Conservation (phyloP, 1,139 yeast species). For the Saccharomyces hybrid region DNA sequence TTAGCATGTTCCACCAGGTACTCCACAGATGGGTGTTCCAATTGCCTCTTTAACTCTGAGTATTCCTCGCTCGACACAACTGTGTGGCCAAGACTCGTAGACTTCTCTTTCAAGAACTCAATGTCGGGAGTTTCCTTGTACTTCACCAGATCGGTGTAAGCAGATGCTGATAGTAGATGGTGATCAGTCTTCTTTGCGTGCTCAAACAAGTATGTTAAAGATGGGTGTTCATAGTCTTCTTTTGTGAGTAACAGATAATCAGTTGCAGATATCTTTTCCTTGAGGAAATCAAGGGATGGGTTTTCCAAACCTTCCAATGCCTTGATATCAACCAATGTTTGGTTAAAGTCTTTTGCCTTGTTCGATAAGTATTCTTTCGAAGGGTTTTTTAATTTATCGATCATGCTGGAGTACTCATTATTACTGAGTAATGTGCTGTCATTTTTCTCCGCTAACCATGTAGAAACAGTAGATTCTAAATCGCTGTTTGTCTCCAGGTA, state of each 20-base stretch:
- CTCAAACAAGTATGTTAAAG: constrained; percentile 11
- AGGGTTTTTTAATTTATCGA: constrained; percentile 3
- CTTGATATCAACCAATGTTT: not conserved
- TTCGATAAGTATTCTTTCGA: constrained; percentile 6
- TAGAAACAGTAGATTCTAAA: not conserved
- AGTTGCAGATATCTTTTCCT: constrained; percentile 6
- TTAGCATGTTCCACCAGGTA: too few species aligned
- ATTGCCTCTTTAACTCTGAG: too few species aligned
- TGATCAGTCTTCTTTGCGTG: constrained; percentile 1
- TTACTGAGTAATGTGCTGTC: not conserved
- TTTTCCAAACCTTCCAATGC: constrained; percentile 1
- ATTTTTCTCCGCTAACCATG: not conserved
- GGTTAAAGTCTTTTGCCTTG: not conserved
- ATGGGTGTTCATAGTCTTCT: constrained; percentile 5
- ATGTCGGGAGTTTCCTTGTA: too few species aligned
- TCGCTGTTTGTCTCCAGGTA: not conserved
- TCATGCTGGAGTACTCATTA: constrained; percentile 12
- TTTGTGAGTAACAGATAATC: constrained; percentile 1
- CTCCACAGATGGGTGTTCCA: too few species aligned
- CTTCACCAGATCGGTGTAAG: constrained; percentile 10
- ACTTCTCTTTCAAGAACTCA: too few species aligned
- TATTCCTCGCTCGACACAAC: too few species aligned
- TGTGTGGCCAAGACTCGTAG: too few species aligned
- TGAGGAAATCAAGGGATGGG: constrained; percentile 13
- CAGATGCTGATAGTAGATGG: constrained; percentile 8